Evolutionary conservation across 306 rosid genomes (phyloP).

Genomic region (Fragaria iinumae): DNA sequence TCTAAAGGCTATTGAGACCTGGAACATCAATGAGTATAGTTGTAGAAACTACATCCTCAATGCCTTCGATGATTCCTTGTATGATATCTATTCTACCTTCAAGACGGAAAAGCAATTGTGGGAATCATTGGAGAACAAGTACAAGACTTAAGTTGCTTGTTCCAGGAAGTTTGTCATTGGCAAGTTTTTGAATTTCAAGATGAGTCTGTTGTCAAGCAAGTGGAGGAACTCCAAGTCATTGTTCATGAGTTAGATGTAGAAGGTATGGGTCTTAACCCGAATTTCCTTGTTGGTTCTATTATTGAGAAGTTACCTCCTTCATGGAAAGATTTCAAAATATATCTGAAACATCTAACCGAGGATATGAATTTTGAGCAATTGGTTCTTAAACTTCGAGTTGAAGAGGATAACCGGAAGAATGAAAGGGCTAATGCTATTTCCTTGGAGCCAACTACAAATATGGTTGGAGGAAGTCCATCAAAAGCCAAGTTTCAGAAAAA

Average conservation of each 20-base stretch:
- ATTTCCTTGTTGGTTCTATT: neutral
- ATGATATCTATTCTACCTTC: neutral
- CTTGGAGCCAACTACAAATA: too few relatives aligned
- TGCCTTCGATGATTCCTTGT: neutral
- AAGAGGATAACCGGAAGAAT: too few relatives aligned
- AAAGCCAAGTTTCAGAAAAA: neutral
- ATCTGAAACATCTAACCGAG: too few relatives aligned
- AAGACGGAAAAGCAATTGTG: neutral
- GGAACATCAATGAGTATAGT: neutral
- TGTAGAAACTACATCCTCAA: neutral
- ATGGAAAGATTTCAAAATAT: neutral
- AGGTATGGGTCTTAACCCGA: neutral
- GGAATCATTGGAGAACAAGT: neutral
- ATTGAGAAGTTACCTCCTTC: neutral
- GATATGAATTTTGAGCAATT: too few relatives aligned
- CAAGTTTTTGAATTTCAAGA: neutral
- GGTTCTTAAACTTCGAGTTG: too few relatives aligned
- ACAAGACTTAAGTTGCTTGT: neutral
- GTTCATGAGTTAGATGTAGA: neutral
- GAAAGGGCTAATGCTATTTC: too few relatives aligned
- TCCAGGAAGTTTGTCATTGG: neutral
- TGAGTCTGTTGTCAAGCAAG: neutral
- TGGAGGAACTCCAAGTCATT: neutral
- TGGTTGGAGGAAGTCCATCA: too few relatives aligned
- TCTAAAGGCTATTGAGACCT: neutral